These are phyloP conservation scores for Beauveria asiatica DNA, from an alignment of 2,329 filamentous ascomycete genomes.

Conservation along the genomic window DNA sequence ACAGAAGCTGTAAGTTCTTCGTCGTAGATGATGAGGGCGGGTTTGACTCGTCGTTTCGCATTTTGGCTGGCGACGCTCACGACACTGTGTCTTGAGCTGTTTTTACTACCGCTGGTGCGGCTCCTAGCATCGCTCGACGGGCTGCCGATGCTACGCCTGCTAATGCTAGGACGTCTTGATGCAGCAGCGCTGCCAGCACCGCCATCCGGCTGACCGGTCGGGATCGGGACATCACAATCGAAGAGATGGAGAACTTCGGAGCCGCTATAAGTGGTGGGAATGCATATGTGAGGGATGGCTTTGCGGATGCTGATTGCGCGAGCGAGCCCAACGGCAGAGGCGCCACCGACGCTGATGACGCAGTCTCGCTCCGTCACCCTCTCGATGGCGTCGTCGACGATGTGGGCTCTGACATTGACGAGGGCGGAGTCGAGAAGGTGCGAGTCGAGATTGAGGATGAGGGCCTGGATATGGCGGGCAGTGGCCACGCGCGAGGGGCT, in stretches of 20 bases:
- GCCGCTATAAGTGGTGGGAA: slow-evolving; percentile 51
- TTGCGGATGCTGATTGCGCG: slow-evolving; percentile 45
- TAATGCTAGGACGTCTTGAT: background rate
- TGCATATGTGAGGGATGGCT: slow-evolving; percentile 47
- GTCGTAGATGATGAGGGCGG: slow-evolving; percentile 30
- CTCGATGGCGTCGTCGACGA: slow-evolving; percentile 21
- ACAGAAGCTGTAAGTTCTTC: slow-evolving; percentile 25
- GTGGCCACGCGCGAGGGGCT: slow-evolving; percentile 30
- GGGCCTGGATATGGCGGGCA: slow-evolving; percentile 24
- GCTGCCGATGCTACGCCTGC: slow-evolving; percentile 9
- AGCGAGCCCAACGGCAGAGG: slow-evolving; percentile 52
- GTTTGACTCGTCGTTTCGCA: slow-evolving; percentile 15
- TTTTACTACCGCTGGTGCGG: slow-evolving; percentile 10
- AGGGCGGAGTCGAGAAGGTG: slow-evolving; percentile 26
- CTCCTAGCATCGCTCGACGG: slow-evolving; percentile 5
- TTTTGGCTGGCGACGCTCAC: slow-evolving; percentile 14
- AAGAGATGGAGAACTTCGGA: slow-evolving; percentile 49
- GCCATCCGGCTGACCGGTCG: slow-evolving; percentile 11
- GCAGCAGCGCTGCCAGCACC: background rate
- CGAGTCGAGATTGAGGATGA: slow-evolving; percentile 25
- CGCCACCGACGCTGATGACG: slow-evolving; percentile 53
- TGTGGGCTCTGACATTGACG: slow-evolving; percentile 19
- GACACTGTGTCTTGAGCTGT: slow-evolving; percentile 5
- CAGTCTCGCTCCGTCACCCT: slow-evolving; percentile 38
- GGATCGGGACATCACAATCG: slow-evolving; percentile 6